phyloP scores from a whole-genome alignment of 495 filamentous ascomycete genomes.

The Penicillium odoratum region DNA sequence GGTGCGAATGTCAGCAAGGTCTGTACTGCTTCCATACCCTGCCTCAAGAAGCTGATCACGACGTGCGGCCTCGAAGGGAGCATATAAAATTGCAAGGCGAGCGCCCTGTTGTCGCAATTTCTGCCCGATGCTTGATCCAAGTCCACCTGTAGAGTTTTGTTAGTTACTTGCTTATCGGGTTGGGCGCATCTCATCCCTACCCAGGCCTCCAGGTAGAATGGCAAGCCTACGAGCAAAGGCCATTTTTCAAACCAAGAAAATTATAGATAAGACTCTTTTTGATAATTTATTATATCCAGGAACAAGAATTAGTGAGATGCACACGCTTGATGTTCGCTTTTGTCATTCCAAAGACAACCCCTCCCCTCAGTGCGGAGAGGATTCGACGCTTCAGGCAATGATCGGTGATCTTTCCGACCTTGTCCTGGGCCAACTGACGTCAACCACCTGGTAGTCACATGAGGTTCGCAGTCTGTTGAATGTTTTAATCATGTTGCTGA shows the following conservation, averaged over 20 bases:
- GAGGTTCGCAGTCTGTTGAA: no score
- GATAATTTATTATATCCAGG: background rate
- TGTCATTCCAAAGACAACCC: background rate
- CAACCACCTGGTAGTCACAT: background rate
- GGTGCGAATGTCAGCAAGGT: conserved; percentile 27
- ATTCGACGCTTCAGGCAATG: conserved; percentile 13
- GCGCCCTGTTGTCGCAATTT: conserved; percentile 39
- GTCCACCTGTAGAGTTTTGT: conserved; percentile 27
- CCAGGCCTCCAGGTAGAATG: conserved; percentile 41
- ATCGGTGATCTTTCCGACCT: conserved; percentile 12
- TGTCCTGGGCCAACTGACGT: conserved; percentile 13
- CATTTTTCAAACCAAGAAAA: conserved; percentile 19
- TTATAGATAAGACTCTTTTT: background rate
- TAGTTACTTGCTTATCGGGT: background rate
- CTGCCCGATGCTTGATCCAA: conserved; percentile 41
- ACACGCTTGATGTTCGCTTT: background rate
- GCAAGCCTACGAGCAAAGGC: conserved; percentile 37
- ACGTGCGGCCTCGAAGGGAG: conserved; percentile 39
- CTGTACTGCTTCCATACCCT: conserved; percentile 16
- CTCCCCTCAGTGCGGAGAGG: background rate
- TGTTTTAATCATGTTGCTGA: no score
- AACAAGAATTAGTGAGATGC: background rate
- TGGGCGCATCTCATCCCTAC: conserved; percentile 20
- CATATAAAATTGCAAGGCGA: conserved; percentile 41
- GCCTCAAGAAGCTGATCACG: conserved; percentile 36